Evolutionary conservation across 2,329 filamentous ascomycete species (phyloP).

Genomic region (Hypoxylon sp.): DNA sequence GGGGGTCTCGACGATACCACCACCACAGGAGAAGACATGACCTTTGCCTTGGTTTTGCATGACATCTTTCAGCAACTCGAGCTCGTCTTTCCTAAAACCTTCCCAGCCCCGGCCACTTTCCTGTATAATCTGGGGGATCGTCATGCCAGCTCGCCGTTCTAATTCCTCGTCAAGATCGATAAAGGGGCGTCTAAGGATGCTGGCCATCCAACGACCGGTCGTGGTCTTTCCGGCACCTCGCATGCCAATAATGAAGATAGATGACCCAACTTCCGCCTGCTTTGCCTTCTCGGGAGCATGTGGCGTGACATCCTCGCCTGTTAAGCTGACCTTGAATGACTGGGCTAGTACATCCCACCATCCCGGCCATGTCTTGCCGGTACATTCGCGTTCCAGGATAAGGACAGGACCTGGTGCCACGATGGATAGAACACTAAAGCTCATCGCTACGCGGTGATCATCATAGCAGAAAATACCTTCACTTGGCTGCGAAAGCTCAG

Average conservation of each 20-base stretch:
- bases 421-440: conserved; percentile 89
- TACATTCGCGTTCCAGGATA: conserved; percentile 91
- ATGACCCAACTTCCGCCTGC: conserved; percentile 67
- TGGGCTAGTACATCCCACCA: conserved; percentile 95
- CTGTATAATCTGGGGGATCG: conserved; percentile 89
- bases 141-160: conserved; percentile 78
- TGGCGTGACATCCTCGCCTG: conserved; percentile 74
- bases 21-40: conserved; percentile 92
- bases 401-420: conserved; percentile 79
- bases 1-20: conserved; percentile 89
- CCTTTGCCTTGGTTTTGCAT: conserved; percentile 81
- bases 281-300: conserved; percentile 51
- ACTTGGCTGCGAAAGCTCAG: conserved; percentile 67
- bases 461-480: conserved; percentile 91
- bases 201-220: conserved; percentile 86
- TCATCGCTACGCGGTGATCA: conserved; percentile 98
- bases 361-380: conserved; percentile 97
- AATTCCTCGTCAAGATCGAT: conserved; percentile 91
- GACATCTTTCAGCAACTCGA: conserved; percentile 79
- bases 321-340: conserved; percentile 81
- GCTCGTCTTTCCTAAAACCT: conserved; percentile 85
- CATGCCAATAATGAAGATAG: conserved; percentile 97
- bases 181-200: conserved; percentile 80
- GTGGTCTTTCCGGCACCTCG: conserved; percentile 97
- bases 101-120: conserved; percentile 81